Evolutionary conservation across 768 basidiomycete species (phyloP).

Genomic region (Sarcodon aspratus): DNA sequence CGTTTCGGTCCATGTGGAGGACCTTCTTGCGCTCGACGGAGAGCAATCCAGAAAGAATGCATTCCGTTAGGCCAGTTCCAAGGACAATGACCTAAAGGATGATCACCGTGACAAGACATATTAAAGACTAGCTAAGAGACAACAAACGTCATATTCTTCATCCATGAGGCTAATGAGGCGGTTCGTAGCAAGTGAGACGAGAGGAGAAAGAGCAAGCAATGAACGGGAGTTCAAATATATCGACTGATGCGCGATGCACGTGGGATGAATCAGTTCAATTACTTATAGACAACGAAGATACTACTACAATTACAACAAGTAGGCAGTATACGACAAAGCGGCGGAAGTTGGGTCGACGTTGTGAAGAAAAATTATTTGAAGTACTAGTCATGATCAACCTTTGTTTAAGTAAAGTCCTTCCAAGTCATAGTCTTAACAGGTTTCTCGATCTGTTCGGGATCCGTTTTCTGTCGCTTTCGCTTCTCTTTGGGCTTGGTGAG

Average conservation of each 20-base stretch:
- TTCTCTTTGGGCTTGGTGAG: no score
- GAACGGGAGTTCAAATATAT: slow-evolving; percentile 3
- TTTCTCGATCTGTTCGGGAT: no score
- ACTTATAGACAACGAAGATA: background rate
- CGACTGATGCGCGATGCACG: slow-evolving; percentile 1
- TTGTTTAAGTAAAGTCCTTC: no score
- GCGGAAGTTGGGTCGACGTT: no score
- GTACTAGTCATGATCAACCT: no score
- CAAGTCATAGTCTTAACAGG: no score
- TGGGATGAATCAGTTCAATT: background rate
- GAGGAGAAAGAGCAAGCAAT: slow-evolving; percentile 10
- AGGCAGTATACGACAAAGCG: no score
- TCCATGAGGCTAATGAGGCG: slow-evolving; percentile 53
- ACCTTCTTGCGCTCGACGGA: slow-evolving; percentile 99
- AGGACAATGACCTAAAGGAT: slow-evolving; percentile 68
- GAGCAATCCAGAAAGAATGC: slow-evolving; percentile 93
- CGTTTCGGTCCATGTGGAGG: slow-evolving; percentile 96
- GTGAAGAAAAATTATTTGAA: no score
- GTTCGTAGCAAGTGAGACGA: slow-evolving; percentile 14
- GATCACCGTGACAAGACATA: slow-evolving; percentile 1
- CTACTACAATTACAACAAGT: background rate
- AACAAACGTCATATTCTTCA: slow-evolving; percentile 90
- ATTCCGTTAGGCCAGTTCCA: slow-evolving; percentile 96
- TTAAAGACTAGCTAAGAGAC: background rate
- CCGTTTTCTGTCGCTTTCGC: no score